phyloP scores from a whole-genome alignment of 2,329 filamentous ascomycete genomes.

The Rhinocladiella mackenziei region DNA sequence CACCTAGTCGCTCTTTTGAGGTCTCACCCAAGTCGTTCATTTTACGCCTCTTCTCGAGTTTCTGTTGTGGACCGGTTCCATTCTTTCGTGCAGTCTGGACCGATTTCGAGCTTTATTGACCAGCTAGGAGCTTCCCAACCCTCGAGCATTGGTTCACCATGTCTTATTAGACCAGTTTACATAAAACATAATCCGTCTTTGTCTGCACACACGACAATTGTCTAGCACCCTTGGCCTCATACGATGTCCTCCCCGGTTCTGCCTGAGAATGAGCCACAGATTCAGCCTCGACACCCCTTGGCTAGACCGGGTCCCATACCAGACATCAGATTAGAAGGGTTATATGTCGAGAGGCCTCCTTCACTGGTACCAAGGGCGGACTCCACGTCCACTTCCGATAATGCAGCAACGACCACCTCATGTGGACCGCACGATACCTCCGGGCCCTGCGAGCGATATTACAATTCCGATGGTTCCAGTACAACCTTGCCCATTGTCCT shows the following conservation, averaged over 20 bases:
- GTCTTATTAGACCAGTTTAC: conserved; percentile 7
- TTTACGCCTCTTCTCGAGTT: conserved; percentile 12
- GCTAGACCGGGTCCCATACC: conserved; percentile 27
- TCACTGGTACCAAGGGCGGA: conserved; percentile 18
- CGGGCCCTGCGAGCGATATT: conserved; percentile 19
- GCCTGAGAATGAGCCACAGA: conserved; percentile 23
- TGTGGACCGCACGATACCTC: conserved; percentile 20
- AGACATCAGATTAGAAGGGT: conserved; percentile 20
- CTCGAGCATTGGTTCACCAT: conserved; percentile 7
- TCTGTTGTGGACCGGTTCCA: conserved; percentile 21
- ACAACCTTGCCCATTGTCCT: conserved; percentile 64
- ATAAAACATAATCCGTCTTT: conserved; percentile 2
- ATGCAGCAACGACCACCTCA: conserved; percentile 8
- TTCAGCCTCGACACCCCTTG: conserved; percentile 22
- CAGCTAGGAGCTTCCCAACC: conserved; percentile 6
- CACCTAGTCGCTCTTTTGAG: conserved; percentile 27
- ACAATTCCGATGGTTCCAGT: conserved; percentile 35
- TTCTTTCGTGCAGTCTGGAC: conserved; percentile 20
- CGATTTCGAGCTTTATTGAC: conserved; percentile 10
- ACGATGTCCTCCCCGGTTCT: conserved; percentile 17
- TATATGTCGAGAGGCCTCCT: conserved; percentile 20
- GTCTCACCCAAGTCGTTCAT: conserved; percentile 28
- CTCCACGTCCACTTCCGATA: conserved; percentile 11
- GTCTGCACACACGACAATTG: background rate
- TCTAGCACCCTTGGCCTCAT: background rate